A percentile compares a stretch with the other conserved stretches of the same genome.
Evolutionary conservation across 1,284 basidiomycete genomes (phyloP).

Genomic region (Papiliotrema laurentii): DNA sequence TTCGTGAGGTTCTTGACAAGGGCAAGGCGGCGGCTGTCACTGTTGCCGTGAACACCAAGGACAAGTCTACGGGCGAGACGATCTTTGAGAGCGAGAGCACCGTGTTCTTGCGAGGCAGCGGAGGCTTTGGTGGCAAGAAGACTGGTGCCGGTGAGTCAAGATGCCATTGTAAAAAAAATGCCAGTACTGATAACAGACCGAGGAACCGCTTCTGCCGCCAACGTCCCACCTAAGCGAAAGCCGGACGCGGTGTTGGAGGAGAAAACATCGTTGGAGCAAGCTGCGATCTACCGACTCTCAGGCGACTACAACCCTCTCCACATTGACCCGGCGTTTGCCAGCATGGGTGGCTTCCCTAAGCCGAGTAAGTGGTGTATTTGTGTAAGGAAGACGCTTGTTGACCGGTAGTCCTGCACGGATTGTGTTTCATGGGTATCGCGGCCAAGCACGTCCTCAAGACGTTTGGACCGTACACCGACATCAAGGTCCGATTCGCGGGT

Average conservation of each 20-base stretch:
- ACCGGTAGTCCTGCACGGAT: constrained; percentile 55
- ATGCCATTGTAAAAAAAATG: neutral
- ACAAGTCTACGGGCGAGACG: constrained; percentile 70
- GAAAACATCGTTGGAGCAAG: constrained; percentile 74
- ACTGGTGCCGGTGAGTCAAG: constrained; percentile 64
- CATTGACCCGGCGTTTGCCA: constrained; percentile 88
- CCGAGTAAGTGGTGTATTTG: constrained; percentile 54
- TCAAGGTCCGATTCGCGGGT: constrained; percentile 79
- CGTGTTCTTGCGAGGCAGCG: constrained; percentile 86
- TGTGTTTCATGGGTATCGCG: constrained; percentile 90
- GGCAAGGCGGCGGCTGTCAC: constrained; percentile 90
- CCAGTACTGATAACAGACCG: constrained; percentile 59
- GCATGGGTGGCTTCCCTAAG: constrained; percentile 88
- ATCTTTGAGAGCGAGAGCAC: constrained; percentile 93
- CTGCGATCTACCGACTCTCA: constrained; percentile 82
- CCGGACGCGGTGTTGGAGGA: constrained; percentile 85
- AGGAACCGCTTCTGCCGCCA: constrained; percentile 79
- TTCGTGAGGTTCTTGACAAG: constrained; percentile 52
- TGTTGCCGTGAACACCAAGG: constrained; percentile 68
- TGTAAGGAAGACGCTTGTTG: neutral
- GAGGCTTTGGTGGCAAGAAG: constrained; percentile 92
- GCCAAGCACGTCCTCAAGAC: constrained; percentile 89
- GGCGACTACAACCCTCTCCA: constrained; percentile 91
- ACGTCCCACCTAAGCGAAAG: constrained; percentile 72
- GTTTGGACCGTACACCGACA: constrained; percentile 82